Percentiles rank a stretch among this genome's conserved stretches.
Conservation (phyloP, 768 basidiomycete genomes). For the Lactarius tabidus region DNA sequence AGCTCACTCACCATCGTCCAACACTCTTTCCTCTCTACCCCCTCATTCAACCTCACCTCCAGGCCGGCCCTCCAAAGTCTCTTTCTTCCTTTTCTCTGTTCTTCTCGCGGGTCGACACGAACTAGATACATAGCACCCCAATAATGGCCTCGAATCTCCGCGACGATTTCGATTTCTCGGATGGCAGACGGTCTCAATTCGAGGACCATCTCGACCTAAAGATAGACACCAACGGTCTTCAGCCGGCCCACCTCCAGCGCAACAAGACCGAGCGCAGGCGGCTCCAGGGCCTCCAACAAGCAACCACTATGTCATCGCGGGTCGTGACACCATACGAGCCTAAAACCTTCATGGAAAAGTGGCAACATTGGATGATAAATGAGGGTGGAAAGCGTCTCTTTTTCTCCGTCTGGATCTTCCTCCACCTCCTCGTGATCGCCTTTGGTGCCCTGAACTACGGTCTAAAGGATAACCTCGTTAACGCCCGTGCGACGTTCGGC, state of each 20-base stretch:
- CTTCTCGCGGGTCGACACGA: constrained; percentile 8
- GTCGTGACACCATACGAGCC: constrained; percentile 36
- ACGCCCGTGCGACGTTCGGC: constrained; percentile 69
- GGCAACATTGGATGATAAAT: constrained; percentile 88
- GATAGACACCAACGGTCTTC: constrained; percentile 23
- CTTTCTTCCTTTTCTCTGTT: background rate
- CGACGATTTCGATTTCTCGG: constrained; percentile 25
- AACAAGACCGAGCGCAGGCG: constrained; percentile 83
- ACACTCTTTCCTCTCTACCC: background rate
- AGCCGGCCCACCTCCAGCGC: constrained; percentile 58
- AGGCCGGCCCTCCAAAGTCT: constrained; percentile 9
- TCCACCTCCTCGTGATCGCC: constrained; percentile 72
- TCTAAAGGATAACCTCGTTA: constrained; percentile 68
- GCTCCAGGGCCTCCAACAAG: constrained; percentile 79
- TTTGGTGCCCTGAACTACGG: constrained; percentile 78
- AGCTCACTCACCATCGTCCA: background rate
- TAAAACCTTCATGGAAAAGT: constrained; percentile 42
- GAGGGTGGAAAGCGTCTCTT: constrained; percentile 79
- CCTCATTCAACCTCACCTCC: background rate
- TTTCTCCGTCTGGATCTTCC: constrained; percentile 74
- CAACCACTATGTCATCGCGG: constrained; percentile 38
- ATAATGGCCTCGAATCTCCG: constrained; percentile 4
- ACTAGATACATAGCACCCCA: background rate
- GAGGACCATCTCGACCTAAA: constrained; percentile 19
- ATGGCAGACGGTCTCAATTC: constrained; percentile 19